Conservation (phyloP, 2,329 filamentous ascomycete genomes). For the Microthyrium microscopicum region DNA sequence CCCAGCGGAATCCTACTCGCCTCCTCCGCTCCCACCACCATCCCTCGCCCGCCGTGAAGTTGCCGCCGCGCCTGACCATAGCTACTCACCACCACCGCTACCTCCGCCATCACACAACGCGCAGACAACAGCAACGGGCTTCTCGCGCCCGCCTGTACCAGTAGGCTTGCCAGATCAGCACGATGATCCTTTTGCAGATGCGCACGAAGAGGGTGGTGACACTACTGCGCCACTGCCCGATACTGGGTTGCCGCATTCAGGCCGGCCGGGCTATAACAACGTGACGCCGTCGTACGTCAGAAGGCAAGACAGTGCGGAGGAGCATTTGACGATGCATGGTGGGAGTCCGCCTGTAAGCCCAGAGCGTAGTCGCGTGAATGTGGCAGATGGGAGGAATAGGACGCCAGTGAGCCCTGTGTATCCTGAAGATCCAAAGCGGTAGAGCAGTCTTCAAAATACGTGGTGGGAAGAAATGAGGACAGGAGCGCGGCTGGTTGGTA, state of each 20-base stretch:
- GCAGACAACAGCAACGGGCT: slow-evolving; percentile 1
- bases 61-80: slow-evolving; percentile 2
- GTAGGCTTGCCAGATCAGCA: slow-evolving; percentile 3
- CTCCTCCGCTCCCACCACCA: slow-evolving; percentile 7
- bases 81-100: background rate
- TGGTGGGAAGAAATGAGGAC: too few species aligned
- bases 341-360: too few species aligned
- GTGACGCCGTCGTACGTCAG: slow-evolving; percentile 27
- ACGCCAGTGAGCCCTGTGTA: too few species aligned
- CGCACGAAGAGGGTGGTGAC: slow-evolving; percentile 9
- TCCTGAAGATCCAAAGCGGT: too few species aligned
- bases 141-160: background rate
- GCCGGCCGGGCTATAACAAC: slow-evolving; percentile 18
- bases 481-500: too few species aligned
- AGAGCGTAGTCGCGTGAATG: too few species aligned
- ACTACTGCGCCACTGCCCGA: slow-evolving; percentile 11
- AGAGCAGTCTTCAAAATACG: too few species aligned
- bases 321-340: slow-evolving; percentile 31
- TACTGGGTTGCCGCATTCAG: background rate
- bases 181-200: slow-evolving; percentile 4
- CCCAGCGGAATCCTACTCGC: slow-evolving; percentile 4
- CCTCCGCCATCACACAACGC: background rate
- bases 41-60: background rate
- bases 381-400: too few species aligned
- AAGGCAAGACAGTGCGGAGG: slow-evolving; percentile 25